Conservation (phyloP, 2,329 filamentous ascomycete species). For the Dothideomycetes sp. region DNA sequence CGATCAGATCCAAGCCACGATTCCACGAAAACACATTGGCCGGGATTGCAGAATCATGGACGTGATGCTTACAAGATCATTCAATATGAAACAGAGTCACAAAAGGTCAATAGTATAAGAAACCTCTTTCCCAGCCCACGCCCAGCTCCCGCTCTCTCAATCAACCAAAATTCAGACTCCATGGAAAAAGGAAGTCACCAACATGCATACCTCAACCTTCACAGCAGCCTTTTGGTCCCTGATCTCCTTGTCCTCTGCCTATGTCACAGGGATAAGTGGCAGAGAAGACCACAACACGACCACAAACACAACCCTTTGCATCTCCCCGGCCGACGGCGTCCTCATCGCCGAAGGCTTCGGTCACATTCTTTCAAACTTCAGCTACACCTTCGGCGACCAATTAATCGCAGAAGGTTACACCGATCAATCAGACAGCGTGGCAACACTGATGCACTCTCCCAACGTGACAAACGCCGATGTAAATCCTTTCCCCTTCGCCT, state of each 20-base stretch:
- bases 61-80: neutral
- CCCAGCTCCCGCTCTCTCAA: neutral
- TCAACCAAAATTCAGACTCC: neutral
- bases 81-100: too few species aligned
- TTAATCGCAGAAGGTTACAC: constrained; percentile 20
- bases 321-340: constrained; percentile 17
- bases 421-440: constrained; percentile 27
- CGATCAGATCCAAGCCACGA: neutral
- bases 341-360: constrained; percentile 23
- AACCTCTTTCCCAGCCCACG: neutral
- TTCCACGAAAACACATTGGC: neutral
- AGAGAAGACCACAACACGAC: neutral
- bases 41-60: neutral
- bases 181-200: neutral
- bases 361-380: constrained; percentile 23
- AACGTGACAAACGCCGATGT: constrained; percentile 3
- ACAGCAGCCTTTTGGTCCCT: neutral
- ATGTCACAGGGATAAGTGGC: neutral
- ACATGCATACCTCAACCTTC: constrained; percentile 1
- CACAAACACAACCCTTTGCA: neutral
- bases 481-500: neutral
- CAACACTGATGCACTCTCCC: constrained; percentile 21
- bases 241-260: neutral
- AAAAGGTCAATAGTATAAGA: too few species aligned
- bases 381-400: constrained; percentile 18